A percentile compares a stretch with the other conserved stretches of the same genome.
phyloP scores from a whole-genome alignment of 768 basidiomycete species.

The Austroboletus festivus region DNA sequence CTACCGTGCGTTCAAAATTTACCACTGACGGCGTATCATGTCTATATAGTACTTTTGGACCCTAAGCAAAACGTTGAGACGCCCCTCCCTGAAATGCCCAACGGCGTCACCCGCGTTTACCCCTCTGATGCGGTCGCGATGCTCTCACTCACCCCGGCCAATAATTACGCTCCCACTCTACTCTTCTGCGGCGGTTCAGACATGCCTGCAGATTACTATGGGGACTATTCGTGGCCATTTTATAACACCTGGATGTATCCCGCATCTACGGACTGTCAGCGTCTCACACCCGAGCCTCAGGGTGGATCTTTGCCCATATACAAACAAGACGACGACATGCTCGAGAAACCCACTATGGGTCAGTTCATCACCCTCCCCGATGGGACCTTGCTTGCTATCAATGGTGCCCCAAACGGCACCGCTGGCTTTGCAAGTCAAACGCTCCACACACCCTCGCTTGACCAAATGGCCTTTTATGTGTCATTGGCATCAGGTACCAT shows the following conservation, averaged over 20 bases:
- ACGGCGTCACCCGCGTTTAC: slow-evolving; percentile 74
- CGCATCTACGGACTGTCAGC: slow-evolving; percentile 70
- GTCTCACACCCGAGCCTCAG: slow-evolving; percentile 81
- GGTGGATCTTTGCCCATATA: slow-evolving; percentile 62
- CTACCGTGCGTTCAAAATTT: background rate
- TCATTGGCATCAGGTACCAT: slow-evolving; percentile 81
- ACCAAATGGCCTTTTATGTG: slow-evolving; percentile 64
- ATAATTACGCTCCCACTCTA: slow-evolving; percentile 82
- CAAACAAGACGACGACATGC: slow-evolving; percentile 71
- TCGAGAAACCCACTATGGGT: slow-evolving; percentile 84
- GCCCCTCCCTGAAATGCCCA: slow-evolving; percentile 69
- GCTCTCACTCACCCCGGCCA: slow-evolving; percentile 88
- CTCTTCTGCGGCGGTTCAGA: slow-evolving; percentile 89
- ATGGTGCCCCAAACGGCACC: slow-evolving; percentile 82
- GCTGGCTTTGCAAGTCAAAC: slow-evolving; percentile 74
- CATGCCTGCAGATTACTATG: slow-evolving; percentile 70
- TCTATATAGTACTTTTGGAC: slow-evolving; percentile 46
- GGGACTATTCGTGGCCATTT: slow-evolving; percentile 70
- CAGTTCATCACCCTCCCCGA: slow-evolving; percentile 85
- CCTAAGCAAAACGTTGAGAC: slow-evolving; percentile 55
- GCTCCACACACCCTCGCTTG: slow-evolving; percentile 37
- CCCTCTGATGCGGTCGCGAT: slow-evolving; percentile 87
- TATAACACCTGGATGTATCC: slow-evolving; percentile 73
- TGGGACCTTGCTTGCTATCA: slow-evolving; percentile 73
- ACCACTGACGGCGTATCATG: background rate